A percentile compares a stretch with the other conserved stretches of the same genome.
phyloP scores from a whole-genome alignment of 352 stramenopile genomes.

The Pythium scleroteichum region DNA sequence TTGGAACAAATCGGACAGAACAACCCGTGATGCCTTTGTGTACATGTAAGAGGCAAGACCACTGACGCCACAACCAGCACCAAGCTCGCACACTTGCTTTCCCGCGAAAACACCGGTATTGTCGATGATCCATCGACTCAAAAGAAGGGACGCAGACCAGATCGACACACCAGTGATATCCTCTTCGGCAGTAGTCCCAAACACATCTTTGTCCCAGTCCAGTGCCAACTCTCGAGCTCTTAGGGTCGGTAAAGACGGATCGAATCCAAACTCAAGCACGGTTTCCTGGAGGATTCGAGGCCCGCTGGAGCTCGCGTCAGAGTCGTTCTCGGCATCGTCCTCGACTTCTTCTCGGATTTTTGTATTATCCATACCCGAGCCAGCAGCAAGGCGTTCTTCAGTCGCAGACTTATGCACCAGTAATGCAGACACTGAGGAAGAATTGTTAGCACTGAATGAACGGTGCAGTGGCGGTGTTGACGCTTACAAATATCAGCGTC shows the following conservation, averaged over 20 bases:
- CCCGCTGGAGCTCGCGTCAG: constrained; percentile 10
- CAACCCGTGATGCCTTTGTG: constrained; percentile 67
- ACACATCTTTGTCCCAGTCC: constrained; percentile 83
- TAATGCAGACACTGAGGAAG: constrained; percentile 56
- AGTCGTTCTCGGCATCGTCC: constrained; percentile 41
- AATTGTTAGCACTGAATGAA: no score
- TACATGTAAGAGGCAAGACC: constrained; percentile 79
- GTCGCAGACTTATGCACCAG: constrained; percentile 79
- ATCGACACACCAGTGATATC: constrained; percentile 88
- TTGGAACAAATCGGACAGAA: constrained; percentile 85
- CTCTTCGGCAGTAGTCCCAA: constrained; percentile 75
- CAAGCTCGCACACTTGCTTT: constrained; percentile 83
- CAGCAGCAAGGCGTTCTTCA: constrained; percentile 72
- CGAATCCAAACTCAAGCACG: constrained; percentile 80
- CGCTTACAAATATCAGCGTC: constrained; percentile 81
- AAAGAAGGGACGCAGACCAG: constrained; percentile 85
- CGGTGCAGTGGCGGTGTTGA: no score
- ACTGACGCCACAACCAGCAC: constrained; percentile 82
- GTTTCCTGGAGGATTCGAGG: constrained; percentile 84
- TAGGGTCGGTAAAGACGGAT: constrained; percentile 49
- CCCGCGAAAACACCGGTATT: constrained; percentile 56
- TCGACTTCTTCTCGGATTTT: constrained; percentile 63
- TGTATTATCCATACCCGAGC: constrained; percentile 71
- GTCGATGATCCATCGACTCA: constrained; percentile 85
- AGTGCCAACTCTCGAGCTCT: constrained; percentile 78